Percentiles rank a stretch among this genome's conserved stretches.
Conservation (phyloP, 2,329 filamentous ascomycete species). For the Colletotrichum neosansevieriae region DNA sequence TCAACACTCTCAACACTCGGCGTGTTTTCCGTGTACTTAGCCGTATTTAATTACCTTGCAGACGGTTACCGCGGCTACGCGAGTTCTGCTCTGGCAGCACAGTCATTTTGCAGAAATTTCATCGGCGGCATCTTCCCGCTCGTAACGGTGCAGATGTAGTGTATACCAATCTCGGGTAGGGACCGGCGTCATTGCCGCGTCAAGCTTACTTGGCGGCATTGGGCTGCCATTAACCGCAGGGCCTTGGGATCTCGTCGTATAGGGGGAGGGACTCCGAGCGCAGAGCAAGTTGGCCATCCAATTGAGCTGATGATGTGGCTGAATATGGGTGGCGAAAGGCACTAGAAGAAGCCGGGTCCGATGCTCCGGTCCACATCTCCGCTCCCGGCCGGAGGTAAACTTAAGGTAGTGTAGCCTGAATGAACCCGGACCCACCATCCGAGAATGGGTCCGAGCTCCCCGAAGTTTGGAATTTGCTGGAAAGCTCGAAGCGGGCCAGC, state of each 20-base stretch:
- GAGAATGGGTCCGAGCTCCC: slow-evolving; percentile 20
- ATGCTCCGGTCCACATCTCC: background rate
- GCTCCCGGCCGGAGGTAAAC: background rate
- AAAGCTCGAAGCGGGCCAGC: slow-evolving; percentile 30
- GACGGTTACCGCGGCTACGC: slow-evolving; percentile 60
- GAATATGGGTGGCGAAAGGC: too few species aligned
- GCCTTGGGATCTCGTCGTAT: slow-evolving; percentile 86
- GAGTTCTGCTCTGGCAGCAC: slow-evolving; percentile 81
- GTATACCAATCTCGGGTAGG: slow-evolving; percentile 78
- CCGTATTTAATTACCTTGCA: slow-evolving; percentile 62
- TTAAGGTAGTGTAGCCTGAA: too few species aligned
- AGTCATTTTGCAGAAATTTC: slow-evolving; percentile 88
- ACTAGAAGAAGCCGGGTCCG: background rate
- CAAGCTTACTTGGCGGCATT: slow-evolving; percentile 81
- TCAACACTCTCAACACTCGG: slow-evolving; percentile 68
- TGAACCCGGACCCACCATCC: background rate
- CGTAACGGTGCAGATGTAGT: slow-evolving; percentile 82
- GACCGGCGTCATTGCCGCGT: too few species aligned
- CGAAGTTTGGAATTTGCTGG: slow-evolving; percentile 38
- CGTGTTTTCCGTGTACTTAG: slow-evolving; percentile 69
- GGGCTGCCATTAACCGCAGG: slow-evolving; percentile 77
- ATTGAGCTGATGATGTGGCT: background rate
- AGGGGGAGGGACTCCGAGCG: slow-evolving; percentile 78
- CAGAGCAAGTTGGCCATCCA: slow-evolving; percentile 78
- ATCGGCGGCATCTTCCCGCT: slow-evolving; percentile 85